Conservation (phyloP, 352 stramenopile species). For the Blastocystis hominis region DNA sequence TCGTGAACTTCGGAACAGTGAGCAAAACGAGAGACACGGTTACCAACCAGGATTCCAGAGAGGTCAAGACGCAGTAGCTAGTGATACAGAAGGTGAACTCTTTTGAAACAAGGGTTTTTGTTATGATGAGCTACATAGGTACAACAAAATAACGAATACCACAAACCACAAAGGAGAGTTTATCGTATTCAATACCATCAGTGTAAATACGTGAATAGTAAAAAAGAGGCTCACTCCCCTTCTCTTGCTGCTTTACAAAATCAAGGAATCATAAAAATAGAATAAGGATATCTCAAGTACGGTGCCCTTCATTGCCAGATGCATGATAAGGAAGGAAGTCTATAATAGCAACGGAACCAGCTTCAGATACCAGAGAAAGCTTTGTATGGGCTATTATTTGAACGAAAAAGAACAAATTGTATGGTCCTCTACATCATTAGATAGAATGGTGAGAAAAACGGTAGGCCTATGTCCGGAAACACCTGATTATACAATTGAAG, state of each 20-base stretch:
- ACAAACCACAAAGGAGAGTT: background rate
- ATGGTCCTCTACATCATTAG: background rate
- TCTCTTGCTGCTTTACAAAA: background rate
- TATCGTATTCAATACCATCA: background rate
- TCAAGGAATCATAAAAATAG: background rate
- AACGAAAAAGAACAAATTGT: background rate
- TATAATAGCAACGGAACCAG: background rate
- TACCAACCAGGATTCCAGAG: background rate
- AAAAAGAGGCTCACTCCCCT: background rate
- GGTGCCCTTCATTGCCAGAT: background rate
- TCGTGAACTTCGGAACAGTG: background rate
- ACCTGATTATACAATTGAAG: background rate
- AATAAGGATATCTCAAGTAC: too few species aligned
- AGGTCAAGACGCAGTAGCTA: background rate
- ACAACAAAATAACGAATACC: background rate
- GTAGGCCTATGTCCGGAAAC: background rate
- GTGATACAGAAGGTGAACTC: background rate
- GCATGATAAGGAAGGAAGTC: background rate
- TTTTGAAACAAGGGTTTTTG: background rate
- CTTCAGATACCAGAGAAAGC: background rate
- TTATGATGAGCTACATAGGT: background rate
- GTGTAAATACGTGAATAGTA: background rate
- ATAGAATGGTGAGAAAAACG: background rate
- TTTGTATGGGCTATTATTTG: background rate
- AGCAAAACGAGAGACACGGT: background rate